These are phyloP conservation scores for Tranzscheliella williamsii DNA, from an alignment of 1,284 basidiomycete genomes.

Conservation along the genomic window DNA sequence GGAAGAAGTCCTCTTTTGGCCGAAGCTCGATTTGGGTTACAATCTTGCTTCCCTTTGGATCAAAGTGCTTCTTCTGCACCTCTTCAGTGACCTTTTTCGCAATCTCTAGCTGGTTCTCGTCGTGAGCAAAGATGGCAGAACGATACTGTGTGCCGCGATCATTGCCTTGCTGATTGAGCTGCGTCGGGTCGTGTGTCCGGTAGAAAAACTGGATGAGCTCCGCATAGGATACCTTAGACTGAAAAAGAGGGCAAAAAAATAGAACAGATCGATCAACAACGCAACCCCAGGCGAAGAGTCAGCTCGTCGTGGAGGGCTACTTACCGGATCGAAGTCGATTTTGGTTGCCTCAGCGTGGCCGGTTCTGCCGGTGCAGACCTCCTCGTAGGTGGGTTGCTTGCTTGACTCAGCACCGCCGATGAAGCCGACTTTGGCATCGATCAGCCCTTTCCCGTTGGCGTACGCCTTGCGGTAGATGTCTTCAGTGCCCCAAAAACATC, in stretches of 20 bases:
- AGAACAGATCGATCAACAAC: too few species aligned
- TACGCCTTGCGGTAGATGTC: slow-evolving; percentile 57
- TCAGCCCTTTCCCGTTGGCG: slow-evolving; percentile 53
- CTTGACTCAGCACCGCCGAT: slow-evolving; percentile 52
- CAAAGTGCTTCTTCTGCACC: slow-evolving; percentile 77
- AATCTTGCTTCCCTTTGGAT: slow-evolving; percentile 73
- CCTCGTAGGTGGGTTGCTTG: slow-evolving; percentile 67
- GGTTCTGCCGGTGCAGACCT: slow-evolving; percentile 74
- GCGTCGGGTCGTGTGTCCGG: slow-evolving; percentile 91
- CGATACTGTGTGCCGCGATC: slow-evolving; percentile 72
- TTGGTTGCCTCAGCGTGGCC: slow-evolving; percentile 86
- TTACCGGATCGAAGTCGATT: slow-evolving; percentile 78
- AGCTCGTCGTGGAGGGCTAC: too few species aligned
- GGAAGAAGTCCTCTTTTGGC: slow-evolving; percentile 30
- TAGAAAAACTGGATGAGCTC: slow-evolving; percentile 71
- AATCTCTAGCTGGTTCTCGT: slow-evolving; percentile 73
- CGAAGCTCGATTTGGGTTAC: slow-evolving; percentile 66
- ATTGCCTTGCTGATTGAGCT: slow-evolving; percentile 60
- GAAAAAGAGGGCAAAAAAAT: neutral
- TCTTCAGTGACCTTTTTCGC: slow-evolving; percentile 81
- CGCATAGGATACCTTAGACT: slow-evolving; percentile 71
- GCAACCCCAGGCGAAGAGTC: too few species aligned
- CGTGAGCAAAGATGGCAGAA: slow-evolving; percentile 84
- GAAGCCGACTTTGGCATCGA: slow-evolving; percentile 53
- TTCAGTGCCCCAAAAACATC: slow-evolving; percentile 60